Evolutionary conservation across 2,329 filamentous ascomycete genomes (phyloP).

Genomic region (Ceratocystis ficicola): DNA sequence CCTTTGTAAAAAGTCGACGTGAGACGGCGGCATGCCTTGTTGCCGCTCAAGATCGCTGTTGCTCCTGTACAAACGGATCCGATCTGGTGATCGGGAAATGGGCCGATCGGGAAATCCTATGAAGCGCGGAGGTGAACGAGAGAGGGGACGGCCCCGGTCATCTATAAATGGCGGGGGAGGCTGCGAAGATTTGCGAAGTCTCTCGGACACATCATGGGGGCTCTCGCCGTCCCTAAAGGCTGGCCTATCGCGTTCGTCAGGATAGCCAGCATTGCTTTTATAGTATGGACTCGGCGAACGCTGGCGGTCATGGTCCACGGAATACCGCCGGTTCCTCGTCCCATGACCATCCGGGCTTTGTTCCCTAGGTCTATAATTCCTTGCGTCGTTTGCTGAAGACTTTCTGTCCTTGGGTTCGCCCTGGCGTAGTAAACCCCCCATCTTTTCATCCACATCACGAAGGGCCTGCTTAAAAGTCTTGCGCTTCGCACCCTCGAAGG

Average conservation of each 20-base stretch:
- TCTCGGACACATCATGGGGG: constrained; percentile 7
- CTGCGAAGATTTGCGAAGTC: neutral
- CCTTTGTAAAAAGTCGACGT: neutral
- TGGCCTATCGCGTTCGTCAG: neutral
- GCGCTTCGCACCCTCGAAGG: constrained; percentile 17
- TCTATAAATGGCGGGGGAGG: neutral
- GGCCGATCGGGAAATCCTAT: constrained; percentile 9
- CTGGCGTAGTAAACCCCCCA: neutral
- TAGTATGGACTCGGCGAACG: neutral
- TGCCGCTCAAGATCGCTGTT: neutral
- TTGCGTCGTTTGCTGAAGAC: neutral
- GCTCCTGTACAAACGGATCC: neutral
- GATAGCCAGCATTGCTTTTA: no score
- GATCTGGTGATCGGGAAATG: constrained; percentile 12
- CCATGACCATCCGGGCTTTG: neutral
- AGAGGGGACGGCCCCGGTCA: neutral
- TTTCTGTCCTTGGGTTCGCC: neutral
- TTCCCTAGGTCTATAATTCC: constrained; percentile 1
- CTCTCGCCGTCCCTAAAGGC: neutral
- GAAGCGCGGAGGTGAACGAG: constrained; percentile 11
- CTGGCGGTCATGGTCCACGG: neutral
- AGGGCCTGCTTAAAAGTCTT: constrained; percentile 18
- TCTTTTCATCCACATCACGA: constrained; percentile 13
- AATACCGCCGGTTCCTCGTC: constrained; percentile 3
- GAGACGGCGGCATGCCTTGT: neutral